Base-by-base conservation (phyloP, 2,329 filamentous ascomycete species). In the Paraphaeosphaeria sporulosa region DNA sequence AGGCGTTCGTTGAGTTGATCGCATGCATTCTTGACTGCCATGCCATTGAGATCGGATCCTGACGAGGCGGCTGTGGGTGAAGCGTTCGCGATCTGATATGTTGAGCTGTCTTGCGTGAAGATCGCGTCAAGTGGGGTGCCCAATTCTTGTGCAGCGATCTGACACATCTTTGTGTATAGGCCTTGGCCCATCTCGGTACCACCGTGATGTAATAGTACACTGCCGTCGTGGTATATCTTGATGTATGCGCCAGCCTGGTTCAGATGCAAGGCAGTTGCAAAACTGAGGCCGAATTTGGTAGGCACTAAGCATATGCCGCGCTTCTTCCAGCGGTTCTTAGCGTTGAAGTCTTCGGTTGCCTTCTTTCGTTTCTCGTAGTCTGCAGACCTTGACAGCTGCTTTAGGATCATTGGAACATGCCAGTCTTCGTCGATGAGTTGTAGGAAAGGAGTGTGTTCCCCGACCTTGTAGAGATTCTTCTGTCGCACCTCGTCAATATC, bases 171-270 rank as follows among this genome's bases (percentile, higher is more conserved):
- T 3, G 94, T 98, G 78, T 97, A 92, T 12, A 98, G 83, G 1
- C 94, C 94, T 78, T 98, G 94, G 1, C 94, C 94, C 94, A 98
- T 98, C 78, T 98, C 94, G 0, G 93, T 96, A 61, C 94, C 95
- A 55, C 94, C 95, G 68, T 98, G 95, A 2, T 95, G 94, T 8
- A 98, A 90, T 0, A 98, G 83, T 5, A 98, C 86, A 10, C 91
- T 95, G 0, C 95, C 94, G 68, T 98, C 94, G 71, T 96, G 94
- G 74, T 97, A 98, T 61, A 98, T 93, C 77, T 98, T 94, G 9
- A 98, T 92, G 54, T 97, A 83, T 1, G 94, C 94, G 57, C 92
- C 93, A 1, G 94, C 94, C 77, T 98, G 94, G 76, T 98, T 98
- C 68, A 98, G 85, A 82, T 95, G 97, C 2, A 97, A 83, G 0